Evolutionary conservation across 2,329 filamentous ascomycete genomes (phyloP).

Genomic region (Calonectria honghensis): DNA sequence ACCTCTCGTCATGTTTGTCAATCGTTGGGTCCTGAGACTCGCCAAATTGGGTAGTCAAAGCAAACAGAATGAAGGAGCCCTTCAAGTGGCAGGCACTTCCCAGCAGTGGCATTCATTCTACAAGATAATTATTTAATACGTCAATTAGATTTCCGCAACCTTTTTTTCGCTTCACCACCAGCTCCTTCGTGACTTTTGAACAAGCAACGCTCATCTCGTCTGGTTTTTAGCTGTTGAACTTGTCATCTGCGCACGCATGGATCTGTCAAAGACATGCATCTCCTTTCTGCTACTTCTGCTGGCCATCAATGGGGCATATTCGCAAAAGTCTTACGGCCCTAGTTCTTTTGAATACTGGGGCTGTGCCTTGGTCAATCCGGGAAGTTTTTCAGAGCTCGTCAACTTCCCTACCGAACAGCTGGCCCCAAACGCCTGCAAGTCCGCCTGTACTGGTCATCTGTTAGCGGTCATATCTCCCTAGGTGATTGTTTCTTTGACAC

Average conservation of each 20-base stretch:
- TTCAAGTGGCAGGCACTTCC: neutral
- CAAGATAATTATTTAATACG: neutral
- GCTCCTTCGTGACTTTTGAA: neutral
- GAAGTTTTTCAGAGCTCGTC: slow-evolving; percentile 42
- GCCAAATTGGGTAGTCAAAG: neutral
- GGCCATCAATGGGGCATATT: slow-evolving; percentile 41
- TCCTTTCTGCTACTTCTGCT: slow-evolving; percentile 50
- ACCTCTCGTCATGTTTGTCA: no score
- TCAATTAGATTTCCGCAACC: neutral
- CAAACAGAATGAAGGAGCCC: neutral
- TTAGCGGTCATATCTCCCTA: slow-evolving; percentile 56
- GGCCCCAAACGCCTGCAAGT: slow-evolving; percentile 47
- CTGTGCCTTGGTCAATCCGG: slow-evolving; percentile 48
- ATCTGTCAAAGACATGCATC: slow-evolving; percentile 46
- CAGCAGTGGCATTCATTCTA: neutral
- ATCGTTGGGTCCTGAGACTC: no score
- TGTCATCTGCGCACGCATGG: neutral
- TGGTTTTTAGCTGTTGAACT: no score
- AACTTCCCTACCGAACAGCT: slow-evolving; percentile 43
- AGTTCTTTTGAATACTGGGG: slow-evolving; percentile 52
- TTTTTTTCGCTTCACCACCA: neutral
- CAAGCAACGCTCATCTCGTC: no score
- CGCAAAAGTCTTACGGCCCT: slow-evolving; percentile 46
- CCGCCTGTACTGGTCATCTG: slow-evolving; percentile 46
- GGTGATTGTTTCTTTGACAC: slow-evolving; percentile 10